These are phyloP conservation scores for Alternaria solani DNA, from an alignment of 2,329 filamentous ascomycete genomes.

Conservation along the genomic window DNA sequence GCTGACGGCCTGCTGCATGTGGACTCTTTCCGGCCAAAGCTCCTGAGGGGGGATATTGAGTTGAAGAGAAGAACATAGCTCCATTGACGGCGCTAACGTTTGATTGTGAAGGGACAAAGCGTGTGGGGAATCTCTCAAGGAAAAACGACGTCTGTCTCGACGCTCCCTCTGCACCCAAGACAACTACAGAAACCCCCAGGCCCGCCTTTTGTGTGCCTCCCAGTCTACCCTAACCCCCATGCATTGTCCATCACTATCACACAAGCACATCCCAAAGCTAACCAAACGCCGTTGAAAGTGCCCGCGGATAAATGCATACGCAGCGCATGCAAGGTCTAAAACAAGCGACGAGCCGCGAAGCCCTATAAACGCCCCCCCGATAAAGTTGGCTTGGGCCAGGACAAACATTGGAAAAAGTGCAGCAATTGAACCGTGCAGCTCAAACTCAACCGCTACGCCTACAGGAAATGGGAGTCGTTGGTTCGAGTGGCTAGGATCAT, in stretches of 20 bases:
- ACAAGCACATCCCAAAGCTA: constrained; percentile 6
- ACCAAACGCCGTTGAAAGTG: constrained; percentile 22
- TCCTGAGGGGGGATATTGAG: not conserved
- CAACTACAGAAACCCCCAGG: not conserved
- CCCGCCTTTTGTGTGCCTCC: not conserved
- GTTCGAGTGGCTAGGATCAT: constrained; percentile 9
- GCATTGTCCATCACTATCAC: constrained; percentile 18
- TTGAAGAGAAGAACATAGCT: constrained; percentile 4
- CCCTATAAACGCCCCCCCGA: constrained; percentile 2
- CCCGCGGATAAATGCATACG: constrained; percentile 20
- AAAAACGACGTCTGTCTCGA: constrained; percentile 12
- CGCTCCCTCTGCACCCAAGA: not conserved
- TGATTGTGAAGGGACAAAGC: constrained; percentile 15
- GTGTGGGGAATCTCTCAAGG: constrained; percentile 26
- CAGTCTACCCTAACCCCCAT: constrained; percentile 10
- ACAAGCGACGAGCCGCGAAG: constrained; percentile 11
- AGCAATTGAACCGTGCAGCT: constrained; percentile 7
- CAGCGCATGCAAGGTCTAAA: constrained; percentile 2
- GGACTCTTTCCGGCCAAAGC: constrained; percentile 1
- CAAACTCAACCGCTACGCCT: not conserved
- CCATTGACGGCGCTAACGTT: not conserved
- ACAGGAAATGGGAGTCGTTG: not conserved
- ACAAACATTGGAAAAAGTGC: constrained; percentile 7
- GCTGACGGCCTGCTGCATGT: constrained; percentile 15
- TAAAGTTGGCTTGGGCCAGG: not conserved